Evolutionary conservation across 371 early-diverging fungal genomes (phyloP), one percentile per base, ranked within the genome.

Genomic region (Haplosporangium sp.): DNA sequence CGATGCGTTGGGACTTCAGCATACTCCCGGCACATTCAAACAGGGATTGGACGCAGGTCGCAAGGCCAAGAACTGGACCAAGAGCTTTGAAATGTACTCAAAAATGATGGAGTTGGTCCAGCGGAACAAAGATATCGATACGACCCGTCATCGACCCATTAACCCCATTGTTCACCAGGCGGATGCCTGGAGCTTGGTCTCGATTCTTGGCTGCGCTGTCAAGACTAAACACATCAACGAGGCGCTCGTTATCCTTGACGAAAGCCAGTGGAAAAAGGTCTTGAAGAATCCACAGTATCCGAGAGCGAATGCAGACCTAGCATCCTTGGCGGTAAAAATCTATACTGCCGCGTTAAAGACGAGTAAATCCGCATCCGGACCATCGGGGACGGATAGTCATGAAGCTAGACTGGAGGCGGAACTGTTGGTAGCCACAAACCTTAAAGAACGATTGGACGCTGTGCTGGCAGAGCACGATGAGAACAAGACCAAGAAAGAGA

Each of bases 341-440:
- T 71, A 60, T n/a, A 45, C 51, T 7, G n/a, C 18, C 16, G 59
- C 71, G 40, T 10, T 64, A n/a, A 53, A 53, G 21, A 16, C 50
- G 36, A 18, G 61, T 74, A 29, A 84, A 84, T 58, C 62, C 55
- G 45, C 80, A 64, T 47, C 51, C 62, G 11, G 83, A 86, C 13
- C 77, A 82, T 36, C 7, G 5, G 29, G 2, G 23, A 6, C 8
- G 48, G 13, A 13, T 14, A 48, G 38, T 9, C 51, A 45, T 48
- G 23, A 14, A 14, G 18, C 42, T 41, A 16, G 57, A 14, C 45
- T 64, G 18, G 64, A 64, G 38, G 36, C 12, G 6, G 57, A 64
- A 6, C 64, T 64, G 6, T 20, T 20, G 50, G 14, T 10, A 2
- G 67, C 67, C 42, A 54, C 45, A 38, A 43, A 53, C 6, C 46